Percentiles rank a stretch among this genome's conserved stretches.
phyloP scores from a whole-genome alignment of 2,329 filamentous ascomycete genomes.

The Monilinia fructicola region DNA sequence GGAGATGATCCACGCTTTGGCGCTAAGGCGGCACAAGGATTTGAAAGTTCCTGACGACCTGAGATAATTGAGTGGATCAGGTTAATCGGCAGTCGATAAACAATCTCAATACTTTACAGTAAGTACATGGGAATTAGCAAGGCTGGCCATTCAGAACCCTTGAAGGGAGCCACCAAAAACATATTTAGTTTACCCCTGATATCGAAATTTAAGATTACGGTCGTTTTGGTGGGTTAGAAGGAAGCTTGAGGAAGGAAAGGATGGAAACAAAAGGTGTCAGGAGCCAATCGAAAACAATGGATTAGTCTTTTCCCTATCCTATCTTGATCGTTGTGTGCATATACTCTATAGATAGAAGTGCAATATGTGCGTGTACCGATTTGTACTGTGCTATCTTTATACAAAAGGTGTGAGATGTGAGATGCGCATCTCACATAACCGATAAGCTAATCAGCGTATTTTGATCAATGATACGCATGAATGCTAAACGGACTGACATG shows the following conservation, averaged over 20 bases:
- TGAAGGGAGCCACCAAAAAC: conserved; percentile 1
- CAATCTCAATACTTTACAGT: conserved; percentile 23
- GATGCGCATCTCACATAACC: not conserved
- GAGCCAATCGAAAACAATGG: conserved; percentile 14
- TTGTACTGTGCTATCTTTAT: not conserved
- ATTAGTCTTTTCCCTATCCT: not conserved
- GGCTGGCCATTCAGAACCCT: conserved; percentile 22
- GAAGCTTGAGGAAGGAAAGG: conserved; percentile 19
- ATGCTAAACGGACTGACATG: not conserved
- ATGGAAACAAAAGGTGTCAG: conserved; percentile 11
- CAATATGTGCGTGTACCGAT: no score
- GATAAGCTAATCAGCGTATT: conserved; percentile 15
- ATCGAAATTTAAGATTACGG: conserved; percentile 25
- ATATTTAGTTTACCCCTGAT: conserved; percentile 24
- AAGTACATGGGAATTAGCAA: conserved; percentile 14
- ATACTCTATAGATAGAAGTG: no score
- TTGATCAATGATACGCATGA: conserved; percentile 17
- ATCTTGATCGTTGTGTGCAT: conserved; percentile 5
- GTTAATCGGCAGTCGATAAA: conserved; percentile 23
- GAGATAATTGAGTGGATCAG: conserved; percentile 19
- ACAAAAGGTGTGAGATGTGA: not conserved
- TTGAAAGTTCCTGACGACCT: conserved; percentile 6
- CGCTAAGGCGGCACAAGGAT: conserved; percentile 21
- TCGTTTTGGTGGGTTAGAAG: conserved; percentile 11
- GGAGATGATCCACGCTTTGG: conserved; percentile 15